These are phyloP conservation scores for Ceratocystis ficicola DNA, from an alignment of 2,329 filamentous ascomycete genomes.

Conservation along the genomic window DNA sequence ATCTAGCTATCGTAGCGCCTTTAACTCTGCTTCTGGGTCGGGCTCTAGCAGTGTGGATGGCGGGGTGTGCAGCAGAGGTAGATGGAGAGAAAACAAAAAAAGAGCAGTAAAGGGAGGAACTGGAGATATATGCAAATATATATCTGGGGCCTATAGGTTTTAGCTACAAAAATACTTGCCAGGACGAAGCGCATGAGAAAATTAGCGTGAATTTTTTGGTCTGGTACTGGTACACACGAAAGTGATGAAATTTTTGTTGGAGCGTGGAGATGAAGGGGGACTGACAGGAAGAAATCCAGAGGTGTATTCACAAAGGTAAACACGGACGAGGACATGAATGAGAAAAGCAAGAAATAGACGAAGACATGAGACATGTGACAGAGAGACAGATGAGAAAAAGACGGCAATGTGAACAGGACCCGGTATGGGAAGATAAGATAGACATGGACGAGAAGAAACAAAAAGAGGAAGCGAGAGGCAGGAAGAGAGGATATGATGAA, in stretches of 20 bases:
- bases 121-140: neutral
- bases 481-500: neutral
- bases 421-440: neutral
- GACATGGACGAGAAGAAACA: too few species aligned
- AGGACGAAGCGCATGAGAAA: too few species aligned
- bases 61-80: slow-evolving; percentile 25
- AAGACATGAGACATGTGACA: neutral
- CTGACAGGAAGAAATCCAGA: slow-evolving; percentile 1
- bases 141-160: neutral
- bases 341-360: slow-evolving; percentile 4
- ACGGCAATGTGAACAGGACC: neutral
- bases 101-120: slow-evolving; percentile 24
- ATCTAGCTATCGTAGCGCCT: slow-evolving; percentile 50
- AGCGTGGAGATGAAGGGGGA: neutral
- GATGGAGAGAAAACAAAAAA: slow-evolving; percentile 31
- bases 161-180: too few species aligned
- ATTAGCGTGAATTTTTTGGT: neutral
- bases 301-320: neutral
- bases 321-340: slow-evolving; percentile 2
- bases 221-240: neutral
- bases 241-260: neutral
- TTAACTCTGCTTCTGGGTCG: slow-evolving; percentile 15
- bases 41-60: slow-evolving; percentile 12
- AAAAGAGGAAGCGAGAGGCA: neutral
- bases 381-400: too few species aligned